Conservation (phyloP, 139 green algal species). For the Choricystis sp. region DNA sequence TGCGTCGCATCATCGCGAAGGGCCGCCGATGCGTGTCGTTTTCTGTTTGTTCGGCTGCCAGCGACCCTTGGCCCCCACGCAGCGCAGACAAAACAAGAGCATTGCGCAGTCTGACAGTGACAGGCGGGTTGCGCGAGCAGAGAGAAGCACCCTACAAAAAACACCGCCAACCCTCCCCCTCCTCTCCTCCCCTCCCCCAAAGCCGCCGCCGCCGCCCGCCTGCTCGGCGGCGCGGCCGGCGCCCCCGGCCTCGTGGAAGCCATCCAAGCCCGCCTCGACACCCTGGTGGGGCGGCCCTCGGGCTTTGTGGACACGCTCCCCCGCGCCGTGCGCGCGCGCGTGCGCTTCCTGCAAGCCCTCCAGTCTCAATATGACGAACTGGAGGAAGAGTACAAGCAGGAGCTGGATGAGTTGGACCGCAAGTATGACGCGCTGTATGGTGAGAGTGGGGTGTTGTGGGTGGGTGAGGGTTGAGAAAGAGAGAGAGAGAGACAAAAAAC, state of each 20-base stretch:
- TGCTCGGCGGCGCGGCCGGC: too few species aligned
- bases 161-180: too few species aligned
- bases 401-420: slow-evolving; percentile 43
- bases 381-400: slow-evolving; percentile 44
- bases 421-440: slow-evolving; percentile 62
- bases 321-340: not conserved
- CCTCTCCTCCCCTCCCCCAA: not conserved
- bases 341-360: slow-evolving; percentile 2
- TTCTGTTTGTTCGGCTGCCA: too few species aligned
- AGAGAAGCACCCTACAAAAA: too few species aligned
- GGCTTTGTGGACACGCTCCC: slow-evolving; percentile 16
- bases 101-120: too few species aligned
- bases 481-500: too few species aligned
- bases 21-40: too few species aligned
- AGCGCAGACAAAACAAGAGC: too few species aligned
- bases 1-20: too few species aligned
- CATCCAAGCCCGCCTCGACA: not conserved
- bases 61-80: too few species aligned
- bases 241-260: not conserved
- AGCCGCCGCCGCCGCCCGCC: not conserved
- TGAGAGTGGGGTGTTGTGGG: not conserved
- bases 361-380: slow-evolving; percentile 44
- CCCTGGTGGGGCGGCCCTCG: slow-evolving; percentile 4
- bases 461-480: not conserved
- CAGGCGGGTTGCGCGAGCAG: too few species aligned